Evolutionary conservation across 1,139 yeast species (phyloP).

Genomic region (Geotrichum bryndzae): DNA sequence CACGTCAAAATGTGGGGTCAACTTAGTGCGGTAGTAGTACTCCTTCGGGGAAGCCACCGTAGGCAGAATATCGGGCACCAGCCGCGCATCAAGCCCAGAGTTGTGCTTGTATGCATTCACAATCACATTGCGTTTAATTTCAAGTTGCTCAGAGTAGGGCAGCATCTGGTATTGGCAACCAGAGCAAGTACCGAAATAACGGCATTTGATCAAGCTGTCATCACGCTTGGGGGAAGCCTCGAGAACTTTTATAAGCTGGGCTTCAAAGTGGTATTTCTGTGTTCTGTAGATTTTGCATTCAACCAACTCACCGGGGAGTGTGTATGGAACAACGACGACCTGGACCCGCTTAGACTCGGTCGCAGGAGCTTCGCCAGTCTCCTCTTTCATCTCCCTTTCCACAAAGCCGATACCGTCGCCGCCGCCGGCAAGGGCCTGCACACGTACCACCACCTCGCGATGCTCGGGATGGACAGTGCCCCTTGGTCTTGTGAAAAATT

Average conservation of each 20-base stretch:
- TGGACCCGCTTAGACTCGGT: constrained; percentile 4
- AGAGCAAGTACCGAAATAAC: constrained; percentile 73
- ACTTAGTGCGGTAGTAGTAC: constrained; percentile 77
- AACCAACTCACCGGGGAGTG: constrained; percentile 78
- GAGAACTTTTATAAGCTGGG: constrained; percentile 59
- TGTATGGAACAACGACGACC: constrained; percentile 72
- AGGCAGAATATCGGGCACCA: constrained; percentile 53
- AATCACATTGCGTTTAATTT: constrained; percentile 67
- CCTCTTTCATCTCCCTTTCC: constrained; percentile 19
- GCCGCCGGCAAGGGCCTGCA: constrained; percentile 58
- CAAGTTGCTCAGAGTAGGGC: constrained; percentile 64
- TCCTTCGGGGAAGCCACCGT: constrained; percentile 79
- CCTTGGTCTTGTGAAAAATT: constrained; percentile 55
- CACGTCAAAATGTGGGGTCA: constrained; percentile 91
- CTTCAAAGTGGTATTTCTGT: constrained; percentile 67
- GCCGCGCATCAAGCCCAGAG: constrained; percentile 45
- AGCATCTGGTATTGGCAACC: constrained; percentile 93
- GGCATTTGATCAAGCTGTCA: constrained; percentile 54
- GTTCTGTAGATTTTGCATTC: constrained; percentile 68
- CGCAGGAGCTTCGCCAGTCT: background rate
- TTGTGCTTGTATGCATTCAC: constrained; percentile 75
- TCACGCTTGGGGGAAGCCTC: constrained; percentile 46
- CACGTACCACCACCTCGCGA: constrained; percentile 49
- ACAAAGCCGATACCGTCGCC: constrained; percentile 47
- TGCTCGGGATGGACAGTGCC: constrained; percentile 54